A percentile compares a stretch with the other conserved stretches of the same genome.
Conservation (phyloP, 768 basidiomycete genomes). For the Chalciporus piperatus region DNA sequence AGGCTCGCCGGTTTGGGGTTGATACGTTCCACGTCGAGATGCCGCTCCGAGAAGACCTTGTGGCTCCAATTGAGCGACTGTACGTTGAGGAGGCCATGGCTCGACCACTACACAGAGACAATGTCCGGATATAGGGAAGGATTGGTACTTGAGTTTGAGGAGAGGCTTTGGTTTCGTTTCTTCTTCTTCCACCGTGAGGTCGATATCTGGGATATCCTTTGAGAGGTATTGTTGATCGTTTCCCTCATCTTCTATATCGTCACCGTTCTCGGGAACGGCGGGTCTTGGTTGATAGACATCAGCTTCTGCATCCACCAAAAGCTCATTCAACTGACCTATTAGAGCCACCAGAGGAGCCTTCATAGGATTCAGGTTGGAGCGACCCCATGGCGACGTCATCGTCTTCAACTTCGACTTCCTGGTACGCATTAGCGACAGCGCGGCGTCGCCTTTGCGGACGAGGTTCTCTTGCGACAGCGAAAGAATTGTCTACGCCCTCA, state of each 20-base stretch:
- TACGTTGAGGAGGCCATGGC: conserved; percentile 63
- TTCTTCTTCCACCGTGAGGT: conserved; percentile 53
- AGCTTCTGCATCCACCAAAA: not conserved
- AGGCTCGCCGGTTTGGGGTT: conserved; percentile 30
- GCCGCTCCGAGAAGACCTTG: conserved; percentile 30
- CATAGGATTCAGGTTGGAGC: not conserved
- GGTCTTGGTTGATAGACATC: not conserved
- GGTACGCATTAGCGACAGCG: conserved; percentile 22
- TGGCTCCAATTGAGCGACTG: conserved; percentile 32
- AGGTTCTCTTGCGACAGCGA: conserved; percentile 10
- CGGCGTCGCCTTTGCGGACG: conserved; percentile 34
- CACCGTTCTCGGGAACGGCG: not conserved
- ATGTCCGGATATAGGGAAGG: conserved; percentile 66
- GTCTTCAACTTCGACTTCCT: conserved; percentile 25
- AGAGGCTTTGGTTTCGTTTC: conserved; percentile 72
- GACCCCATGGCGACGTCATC: conserved; percentile 18
- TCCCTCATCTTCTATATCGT: not conserved
- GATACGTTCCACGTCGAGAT: not conserved
- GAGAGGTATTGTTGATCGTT: not conserved
- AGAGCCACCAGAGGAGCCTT: not conserved
- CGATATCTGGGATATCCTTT: conserved; percentile 21
- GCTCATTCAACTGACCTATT: conserved; percentile 1
- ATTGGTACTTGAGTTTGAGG: conserved; percentile 63
- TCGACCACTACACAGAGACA: conserved; percentile 83
- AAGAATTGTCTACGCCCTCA: conserved; percentile 9